phyloP scores from a whole-genome alignment of 495 filamentous ascomycete genomes.

The Evernia prunastri region DNA sequence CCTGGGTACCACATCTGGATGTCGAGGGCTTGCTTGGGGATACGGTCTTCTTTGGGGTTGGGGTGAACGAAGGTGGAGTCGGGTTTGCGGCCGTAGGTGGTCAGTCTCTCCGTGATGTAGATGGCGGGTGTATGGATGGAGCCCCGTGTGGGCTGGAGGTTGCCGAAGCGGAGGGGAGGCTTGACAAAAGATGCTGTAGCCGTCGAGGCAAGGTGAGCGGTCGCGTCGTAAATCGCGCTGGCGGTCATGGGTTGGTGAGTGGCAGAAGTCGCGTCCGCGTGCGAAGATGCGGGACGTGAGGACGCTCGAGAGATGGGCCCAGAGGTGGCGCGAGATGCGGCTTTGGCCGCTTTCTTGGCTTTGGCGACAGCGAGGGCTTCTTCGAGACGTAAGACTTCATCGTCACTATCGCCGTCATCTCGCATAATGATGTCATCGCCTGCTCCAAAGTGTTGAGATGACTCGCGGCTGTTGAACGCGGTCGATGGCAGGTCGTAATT shows the following conservation, averaged over 20 bases:
- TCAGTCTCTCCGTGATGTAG: constrained; percentile 54
- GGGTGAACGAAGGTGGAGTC: constrained; percentile 57
- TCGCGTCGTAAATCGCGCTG: constrained; percentile 22
- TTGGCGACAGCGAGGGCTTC: constrained; percentile 5
- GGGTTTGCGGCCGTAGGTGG: constrained; percentile 66
- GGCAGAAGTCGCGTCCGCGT: background rate
- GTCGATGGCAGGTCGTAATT: constrained; percentile 12
- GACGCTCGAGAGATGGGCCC: background rate
- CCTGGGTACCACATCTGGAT: constrained; percentile 64
- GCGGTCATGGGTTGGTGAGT: background rate
- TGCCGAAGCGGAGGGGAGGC: constrained; percentile 40
- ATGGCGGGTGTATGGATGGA: constrained; percentile 52
- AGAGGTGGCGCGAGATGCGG: background rate
- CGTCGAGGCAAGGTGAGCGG: background rate
- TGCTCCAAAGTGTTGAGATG: constrained; percentile 1
- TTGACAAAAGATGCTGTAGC: constrained; percentile 29
- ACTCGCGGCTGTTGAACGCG: constrained; percentile 15
- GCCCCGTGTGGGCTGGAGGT: constrained; percentile 38
- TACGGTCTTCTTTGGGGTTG: constrained; percentile 51
- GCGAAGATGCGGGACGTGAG: background rate
- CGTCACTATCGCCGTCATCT: background rate
- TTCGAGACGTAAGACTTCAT: constrained; percentile 1
- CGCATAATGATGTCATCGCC: background rate
- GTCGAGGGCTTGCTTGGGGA: constrained; percentile 77
- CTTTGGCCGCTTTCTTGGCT: constrained; percentile 1